A percentile compares a stretch with the other conserved stretches of the same genome.
Conservation (phyloP, 805 yeast genomes). For the Ogataea thermomethanolica region DNA sequence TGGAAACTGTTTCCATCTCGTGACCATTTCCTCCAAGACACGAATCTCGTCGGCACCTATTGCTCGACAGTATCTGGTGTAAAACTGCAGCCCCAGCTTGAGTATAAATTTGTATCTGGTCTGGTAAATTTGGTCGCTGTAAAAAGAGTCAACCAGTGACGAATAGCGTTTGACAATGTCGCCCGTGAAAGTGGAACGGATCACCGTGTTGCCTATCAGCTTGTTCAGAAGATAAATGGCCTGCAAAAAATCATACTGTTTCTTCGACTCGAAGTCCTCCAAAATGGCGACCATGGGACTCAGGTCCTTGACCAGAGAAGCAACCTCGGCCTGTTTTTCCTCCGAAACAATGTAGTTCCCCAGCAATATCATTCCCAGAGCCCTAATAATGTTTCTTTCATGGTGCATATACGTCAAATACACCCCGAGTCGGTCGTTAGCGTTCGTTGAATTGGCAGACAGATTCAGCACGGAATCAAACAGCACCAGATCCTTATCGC, state of each 20-base stretch:
- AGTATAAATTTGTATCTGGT: neutral
- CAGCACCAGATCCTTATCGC: neutral
- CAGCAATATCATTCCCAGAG: conserved; percentile 16
- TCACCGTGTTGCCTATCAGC: conserved; percentile 7
- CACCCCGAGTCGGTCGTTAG: conserved; percentile 13
- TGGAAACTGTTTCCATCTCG: neutral
- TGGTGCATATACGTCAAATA: conserved; percentile 4
- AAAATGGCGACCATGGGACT: conserved; percentile 4
- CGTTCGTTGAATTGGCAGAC: conserved; percentile 12
- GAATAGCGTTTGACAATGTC: neutral
- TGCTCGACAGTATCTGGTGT: neutral
- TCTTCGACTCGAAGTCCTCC: neutral
- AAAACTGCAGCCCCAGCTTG: neutral
- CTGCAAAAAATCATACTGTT: conserved; percentile 2
- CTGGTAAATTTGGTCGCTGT: neutral
- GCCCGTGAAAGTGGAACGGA: neutral
- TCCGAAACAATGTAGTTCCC: conserved; percentile 19
- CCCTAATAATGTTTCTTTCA: neutral
- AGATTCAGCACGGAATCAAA: conserved; percentile 17
- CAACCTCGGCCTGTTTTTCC: conserved; percentile 3
- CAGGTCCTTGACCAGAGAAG: conserved; percentile 1
- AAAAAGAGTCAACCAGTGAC: neutral
- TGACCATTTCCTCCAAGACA: neutral
- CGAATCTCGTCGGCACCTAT: neutral
- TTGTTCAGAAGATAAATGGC: conserved; percentile 14